Evolutionary conservation across 805 yeast species (phyloP).

Genomic region (Candida jianshihensis): DNA sequence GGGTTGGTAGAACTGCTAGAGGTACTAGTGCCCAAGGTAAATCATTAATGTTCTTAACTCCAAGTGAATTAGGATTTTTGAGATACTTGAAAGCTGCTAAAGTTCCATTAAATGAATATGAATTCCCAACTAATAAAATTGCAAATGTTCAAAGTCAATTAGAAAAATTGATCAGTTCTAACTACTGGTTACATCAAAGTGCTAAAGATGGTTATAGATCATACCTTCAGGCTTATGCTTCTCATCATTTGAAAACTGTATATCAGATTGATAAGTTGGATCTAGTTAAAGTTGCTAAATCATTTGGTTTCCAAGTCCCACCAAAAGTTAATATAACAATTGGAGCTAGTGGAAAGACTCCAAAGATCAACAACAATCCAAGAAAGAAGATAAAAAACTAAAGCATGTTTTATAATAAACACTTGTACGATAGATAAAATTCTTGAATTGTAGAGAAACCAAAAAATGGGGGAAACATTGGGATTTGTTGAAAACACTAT

Average conservation of each 20-base stretch:
- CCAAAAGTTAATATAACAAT: conserved; percentile 96
- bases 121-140: conserved; percentile 88
- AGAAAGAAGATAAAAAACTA: conserved; percentile 13
- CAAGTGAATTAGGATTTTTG: conserved; percentile 89
- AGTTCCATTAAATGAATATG: conserved; percentile 95
- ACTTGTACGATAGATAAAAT: no score
- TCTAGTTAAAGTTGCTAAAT: conserved; percentile 87
- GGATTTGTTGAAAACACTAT: neutral
- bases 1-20: conserved; percentile 99
- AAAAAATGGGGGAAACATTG: no score
- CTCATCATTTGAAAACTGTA: conserved; percentile 93
- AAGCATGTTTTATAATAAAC: no score
- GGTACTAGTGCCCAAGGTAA: conserved; percentile 86
- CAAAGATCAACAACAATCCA: conserved; percentile 15
- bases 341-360: conserved; percentile 80
- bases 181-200: conserved; percentile 88
- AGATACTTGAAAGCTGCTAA: conserved; percentile 94
- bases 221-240: conserved; percentile 93
- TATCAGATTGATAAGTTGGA: conserved; percentile 95
- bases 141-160: conserved; percentile 95
- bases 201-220: conserved; percentile 98
- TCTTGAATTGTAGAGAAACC: no score
- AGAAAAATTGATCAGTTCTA: conserved; percentile 83
- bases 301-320: conserved; percentile 91
- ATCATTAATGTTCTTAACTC: conserved; percentile 91